phyloP scores from a whole-genome alignment of 306 rosid genomes.

The Castanea crenata region DNA sequence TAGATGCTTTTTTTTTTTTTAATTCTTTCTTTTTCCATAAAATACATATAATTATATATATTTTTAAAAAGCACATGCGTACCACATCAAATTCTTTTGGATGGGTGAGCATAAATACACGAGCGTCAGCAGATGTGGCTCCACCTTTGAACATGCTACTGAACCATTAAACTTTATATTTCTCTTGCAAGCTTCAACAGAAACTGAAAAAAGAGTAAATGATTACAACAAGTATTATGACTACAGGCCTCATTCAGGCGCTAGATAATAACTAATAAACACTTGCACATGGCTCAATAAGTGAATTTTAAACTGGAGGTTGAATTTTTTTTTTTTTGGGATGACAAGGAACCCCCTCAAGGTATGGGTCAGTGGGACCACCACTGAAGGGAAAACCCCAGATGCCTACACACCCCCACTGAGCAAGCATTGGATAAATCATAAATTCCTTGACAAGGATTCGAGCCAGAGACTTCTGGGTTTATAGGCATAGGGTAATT shows the following conservation, averaged over 20 bases:
- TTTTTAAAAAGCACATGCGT: conserved; percentile 24
- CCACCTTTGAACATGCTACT: conserved; percentile 78
- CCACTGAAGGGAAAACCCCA: too few relatives aligned
- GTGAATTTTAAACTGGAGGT: neutral
- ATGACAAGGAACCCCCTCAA: too few relatives aligned
- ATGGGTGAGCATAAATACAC: conserved; percentile 90
- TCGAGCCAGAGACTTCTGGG: too few relatives aligned
- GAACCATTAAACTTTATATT: conserved; percentile 98
- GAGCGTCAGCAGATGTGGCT: conserved; percentile 96
- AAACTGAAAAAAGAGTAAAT: conserved; percentile 45
- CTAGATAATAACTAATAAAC: neutral
- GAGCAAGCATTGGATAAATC: too few relatives aligned
- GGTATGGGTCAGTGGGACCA: too few relatives aligned
- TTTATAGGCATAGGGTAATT: neutral
- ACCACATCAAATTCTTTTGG: conserved; percentile 96
- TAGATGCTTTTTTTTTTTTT: neutral
- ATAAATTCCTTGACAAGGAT: too few relatives aligned
- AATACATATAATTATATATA: neutral
- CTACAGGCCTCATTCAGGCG: conserved; percentile 17
- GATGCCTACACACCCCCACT: too few relatives aligned
- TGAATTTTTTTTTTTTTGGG: too few relatives aligned
- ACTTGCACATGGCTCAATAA: neutral
- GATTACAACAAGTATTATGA: conserved; percentile 1
- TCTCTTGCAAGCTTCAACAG: conserved; percentile 92
- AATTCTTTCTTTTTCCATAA: too few relatives aligned